These are phyloP conservation scores for Oenanthe sinensis DNA, from an alignment of 129 eudicot species.

Conservation along the genomic window DNA sequence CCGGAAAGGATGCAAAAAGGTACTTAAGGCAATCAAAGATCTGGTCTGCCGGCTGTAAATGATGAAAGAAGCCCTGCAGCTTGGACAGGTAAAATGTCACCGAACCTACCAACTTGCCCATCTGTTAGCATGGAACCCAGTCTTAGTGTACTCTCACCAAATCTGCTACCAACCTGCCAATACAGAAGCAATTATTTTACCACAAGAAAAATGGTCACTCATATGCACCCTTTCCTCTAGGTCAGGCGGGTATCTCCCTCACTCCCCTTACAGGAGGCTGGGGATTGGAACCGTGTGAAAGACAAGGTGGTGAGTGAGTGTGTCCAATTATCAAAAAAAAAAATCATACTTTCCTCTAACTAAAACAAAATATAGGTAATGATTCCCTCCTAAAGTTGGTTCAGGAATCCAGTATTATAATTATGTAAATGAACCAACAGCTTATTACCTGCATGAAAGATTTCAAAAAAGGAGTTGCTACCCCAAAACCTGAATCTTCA, in stretches of 20 bases:
- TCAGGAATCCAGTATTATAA: neutral
- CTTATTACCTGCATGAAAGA: slow-evolving; percentile 87
- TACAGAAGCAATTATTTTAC: slow-evolving; percentile 6
- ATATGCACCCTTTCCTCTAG: neutral
- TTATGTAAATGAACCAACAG: slow-evolving; percentile 5
- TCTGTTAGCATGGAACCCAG: slow-evolving; percentile 90
- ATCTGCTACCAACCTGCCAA: slow-evolving; percentile 90
- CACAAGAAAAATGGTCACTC: neutral
- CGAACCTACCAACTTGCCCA: slow-evolving; percentile 90
- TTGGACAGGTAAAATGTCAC: slow-evolving; percentile 94
- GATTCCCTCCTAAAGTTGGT: neutral
- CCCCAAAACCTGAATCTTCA: slow-evolving; percentile 73
- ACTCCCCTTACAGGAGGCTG: too few relatives aligned
- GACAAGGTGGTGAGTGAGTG: too few relatives aligned
- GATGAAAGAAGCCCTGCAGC: slow-evolving; percentile 96
- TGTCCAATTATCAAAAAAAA: too few relatives aligned
- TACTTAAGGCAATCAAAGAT: slow-evolving; percentile 19
- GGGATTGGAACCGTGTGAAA: too few relatives aligned
- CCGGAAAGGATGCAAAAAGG: neutral
- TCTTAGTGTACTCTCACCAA: slow-evolving; percentile 91
- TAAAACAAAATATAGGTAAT: neutral
- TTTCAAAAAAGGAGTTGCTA: slow-evolving; percentile 78
- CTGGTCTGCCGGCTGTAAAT: slow-evolving; percentile 66
- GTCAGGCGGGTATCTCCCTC: too few relatives aligned
- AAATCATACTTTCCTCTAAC: neutral